Conservation (phyloP, 495 filamentous ascomycete species). For the Pyronema omphalodes region DNA sequence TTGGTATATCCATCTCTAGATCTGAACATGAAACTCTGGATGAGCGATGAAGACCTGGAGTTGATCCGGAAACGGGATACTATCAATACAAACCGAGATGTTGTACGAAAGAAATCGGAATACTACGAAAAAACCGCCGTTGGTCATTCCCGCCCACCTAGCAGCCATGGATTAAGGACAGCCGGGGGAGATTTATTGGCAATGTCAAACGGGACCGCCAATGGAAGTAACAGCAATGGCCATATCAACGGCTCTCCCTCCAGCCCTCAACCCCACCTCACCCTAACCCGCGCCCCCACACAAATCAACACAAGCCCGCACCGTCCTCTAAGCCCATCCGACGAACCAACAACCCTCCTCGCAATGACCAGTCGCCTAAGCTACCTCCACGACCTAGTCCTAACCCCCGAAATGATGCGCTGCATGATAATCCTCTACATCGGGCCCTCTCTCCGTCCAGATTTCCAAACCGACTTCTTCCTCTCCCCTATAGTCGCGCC, state of each 20-base stretch:
- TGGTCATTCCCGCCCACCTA: too few species aligned
- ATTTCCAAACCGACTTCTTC: slow-evolving; percentile 79
- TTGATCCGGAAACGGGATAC: slow-evolving; percentile 69
- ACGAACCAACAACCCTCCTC: slow-evolving; percentile 40
- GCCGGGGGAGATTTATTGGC: background rate
- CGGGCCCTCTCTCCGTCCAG: slow-evolving; percentile 76
- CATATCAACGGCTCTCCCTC: slow-evolving; percentile 5
- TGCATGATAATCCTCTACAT: slow-evolving; percentile 98
- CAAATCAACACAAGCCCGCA: slow-evolving; percentile 29
- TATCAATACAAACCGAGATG: slow-evolving; percentile 54
- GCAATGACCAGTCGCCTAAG: slow-evolving; percentile 93
- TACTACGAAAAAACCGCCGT: slow-evolving; percentile 28
- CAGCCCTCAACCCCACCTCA: slow-evolving; percentile 11
- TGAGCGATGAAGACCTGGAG: slow-evolving; percentile 94
- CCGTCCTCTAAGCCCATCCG: slow-evolving; percentile 34
- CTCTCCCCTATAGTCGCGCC: slow-evolving; percentile 81
- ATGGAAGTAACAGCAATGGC: slow-evolving; percentile 26
- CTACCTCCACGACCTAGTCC: slow-evolving; percentile 87
- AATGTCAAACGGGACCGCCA: slow-evolving; percentile 25
- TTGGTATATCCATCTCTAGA: slow-evolving; percentile 81
- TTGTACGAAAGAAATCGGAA: slow-evolving; percentile 61
- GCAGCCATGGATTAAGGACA: too few species aligned
- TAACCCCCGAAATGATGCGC: slow-evolving; percentile 96
- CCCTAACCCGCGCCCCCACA: slow-evolving; percentile 25
- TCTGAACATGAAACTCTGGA: slow-evolving; percentile 97